Evolutionary conservation across 2,329 filamentous ascomycete genomes (phyloP).

Genomic region (Pseudogymnoascus sp.): DNA sequence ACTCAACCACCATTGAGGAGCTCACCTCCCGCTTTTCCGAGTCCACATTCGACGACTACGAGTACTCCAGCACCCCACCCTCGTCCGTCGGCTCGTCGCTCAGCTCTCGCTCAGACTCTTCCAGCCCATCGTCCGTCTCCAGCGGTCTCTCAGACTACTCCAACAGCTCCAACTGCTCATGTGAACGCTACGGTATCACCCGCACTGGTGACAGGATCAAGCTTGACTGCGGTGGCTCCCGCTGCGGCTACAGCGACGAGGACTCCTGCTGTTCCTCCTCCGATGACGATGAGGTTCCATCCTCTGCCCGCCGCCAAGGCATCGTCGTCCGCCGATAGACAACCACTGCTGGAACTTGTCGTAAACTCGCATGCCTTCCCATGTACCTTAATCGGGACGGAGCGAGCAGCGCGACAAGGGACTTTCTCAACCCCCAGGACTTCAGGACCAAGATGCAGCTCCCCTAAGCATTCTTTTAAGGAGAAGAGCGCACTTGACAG

Average conservation of each 20-base stretch:
- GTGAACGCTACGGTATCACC: slow-evolving; percentile 94
- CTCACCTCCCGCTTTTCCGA: slow-evolving; percentile 67
- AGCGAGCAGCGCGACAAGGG: slow-evolving; percentile 10
- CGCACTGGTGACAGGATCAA: slow-evolving; percentile 88
- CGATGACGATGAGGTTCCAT: slow-evolving; percentile 49
- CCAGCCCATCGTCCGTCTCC: slow-evolving; percentile 56
- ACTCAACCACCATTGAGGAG: slow-evolving; percentile 65
- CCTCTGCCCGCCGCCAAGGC: slow-evolving; percentile 55
- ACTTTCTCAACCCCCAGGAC: slow-evolving; percentile 6
- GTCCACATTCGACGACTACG: slow-evolving; percentile 51
- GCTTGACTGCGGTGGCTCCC: slow-evolving; percentile 85
- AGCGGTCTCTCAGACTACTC: slow-evolving; percentile 67
- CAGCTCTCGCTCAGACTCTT: slow-evolving; percentile 67
- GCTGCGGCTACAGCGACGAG: slow-evolving; percentile 76
- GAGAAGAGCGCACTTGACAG: slow-evolving; percentile 20
- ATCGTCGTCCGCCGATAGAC: slow-evolving; percentile 44
- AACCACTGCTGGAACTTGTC: slow-evolving; percentile 8
- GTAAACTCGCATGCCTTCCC: background rate
- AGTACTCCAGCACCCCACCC: slow-evolving; percentile 52
- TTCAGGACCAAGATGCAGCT: slow-evolving; percentile 6
- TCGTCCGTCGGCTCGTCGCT: slow-evolving; percentile 65
- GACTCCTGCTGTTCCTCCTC: slow-evolving; percentile 64
- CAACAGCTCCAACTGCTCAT: slow-evolving; percentile 75
- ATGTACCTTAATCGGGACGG: slow-evolving; percentile 2
- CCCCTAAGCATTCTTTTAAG: slow-evolving; percentile 10